phyloP scores from a whole-genome alignment of 345 rosid species.

The Jatropha curcas region DNA sequence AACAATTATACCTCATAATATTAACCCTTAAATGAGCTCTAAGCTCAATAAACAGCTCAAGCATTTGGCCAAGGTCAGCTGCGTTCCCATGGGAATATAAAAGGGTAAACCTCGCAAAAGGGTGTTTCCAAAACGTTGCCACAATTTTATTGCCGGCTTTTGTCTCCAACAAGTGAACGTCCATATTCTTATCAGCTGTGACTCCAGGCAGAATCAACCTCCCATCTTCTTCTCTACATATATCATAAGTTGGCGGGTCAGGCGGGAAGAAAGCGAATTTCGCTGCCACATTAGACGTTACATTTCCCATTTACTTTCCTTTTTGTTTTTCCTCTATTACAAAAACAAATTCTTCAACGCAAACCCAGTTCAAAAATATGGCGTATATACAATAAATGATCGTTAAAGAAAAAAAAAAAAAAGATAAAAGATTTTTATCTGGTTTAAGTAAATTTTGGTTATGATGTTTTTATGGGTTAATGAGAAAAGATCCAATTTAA shows the following conservation, averaged over 20 bases:
- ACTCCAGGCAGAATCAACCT: constrained; percentile 63
- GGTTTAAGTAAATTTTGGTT: not conserved
- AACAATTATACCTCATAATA: constrained; percentile 68
- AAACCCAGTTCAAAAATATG: not conserved
- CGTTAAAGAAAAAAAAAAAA: too few relatives aligned
- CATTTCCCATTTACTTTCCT: constrained; percentile 69
- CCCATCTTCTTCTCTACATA: constrained; percentile 60
- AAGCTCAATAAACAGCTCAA: constrained; percentile 91
- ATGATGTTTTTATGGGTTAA: constrained; percentile 3
- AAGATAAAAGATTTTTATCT: not conserved
- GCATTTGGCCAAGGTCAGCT: constrained; percentile 97
- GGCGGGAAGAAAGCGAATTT: constrained; percentile 98
- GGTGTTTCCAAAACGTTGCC: constrained; percentile 95
- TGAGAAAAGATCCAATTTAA: constrained; percentile 54
- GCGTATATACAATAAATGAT: not conserved
- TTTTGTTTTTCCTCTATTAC: not conserved
- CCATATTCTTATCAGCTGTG: constrained; percentile 72
- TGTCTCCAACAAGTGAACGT: constrained; percentile 74
- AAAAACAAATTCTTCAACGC: not conserved
- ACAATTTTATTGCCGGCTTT: constrained; percentile 78
- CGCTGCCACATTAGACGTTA: constrained; percentile 90
- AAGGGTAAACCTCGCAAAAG: constrained; percentile 81
- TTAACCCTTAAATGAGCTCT: constrained; percentile 93
- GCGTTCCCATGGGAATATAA: constrained; percentile 98
- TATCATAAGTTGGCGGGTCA: constrained; percentile 86